Percentiles rank a stretch among this genome's conserved stretches.
phyloP scores from a whole-genome alignment of 805 yeast species.

The Candida jianshihensis region DNA sequence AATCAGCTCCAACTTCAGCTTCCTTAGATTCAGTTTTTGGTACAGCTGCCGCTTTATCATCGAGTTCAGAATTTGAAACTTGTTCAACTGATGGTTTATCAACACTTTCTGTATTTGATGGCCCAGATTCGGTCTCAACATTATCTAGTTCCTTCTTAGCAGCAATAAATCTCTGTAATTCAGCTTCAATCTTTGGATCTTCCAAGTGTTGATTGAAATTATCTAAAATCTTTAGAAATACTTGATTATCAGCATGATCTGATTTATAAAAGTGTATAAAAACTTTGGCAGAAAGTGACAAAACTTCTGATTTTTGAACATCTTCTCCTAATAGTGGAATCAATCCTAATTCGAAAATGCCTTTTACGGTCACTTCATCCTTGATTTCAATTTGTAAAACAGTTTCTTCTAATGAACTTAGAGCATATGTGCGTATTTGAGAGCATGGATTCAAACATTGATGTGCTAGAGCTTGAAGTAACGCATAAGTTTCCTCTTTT shows the following conservation, averaged over 20 bases:
- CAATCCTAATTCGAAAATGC: constrained; percentile 64
- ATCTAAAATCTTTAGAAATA: constrained; percentile 30
- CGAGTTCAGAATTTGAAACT: background rate
- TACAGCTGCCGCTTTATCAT: too few species aligned
- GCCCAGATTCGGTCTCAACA: background rate
- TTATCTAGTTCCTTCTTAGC: constrained; percentile 28
- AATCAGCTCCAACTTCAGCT: too few species aligned
- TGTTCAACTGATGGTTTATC: too few species aligned
- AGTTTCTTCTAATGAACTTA: constrained; percentile 50
- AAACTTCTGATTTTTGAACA: constrained; percentile 61
- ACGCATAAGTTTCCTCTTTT: constrained; percentile 39
- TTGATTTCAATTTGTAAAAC: constrained; percentile 26
- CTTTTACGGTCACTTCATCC: constrained; percentile 39
- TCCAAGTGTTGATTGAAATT: constrained; percentile 33
- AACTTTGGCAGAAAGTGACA: constrained; percentile 62
- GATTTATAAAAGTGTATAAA: constrained; percentile 41
- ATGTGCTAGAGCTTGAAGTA: constrained; percentile 77
- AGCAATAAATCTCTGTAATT: constrained; percentile 30
- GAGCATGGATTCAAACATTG: constrained; percentile 88
- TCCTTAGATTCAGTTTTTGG: too few species aligned
- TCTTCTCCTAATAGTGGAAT: constrained; percentile 66
- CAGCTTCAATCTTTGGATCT: constrained; percentile 30
- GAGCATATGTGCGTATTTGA: constrained; percentile 62
- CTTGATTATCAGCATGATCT: constrained; percentile 29
- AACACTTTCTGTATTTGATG: too few species aligned